Percentiles rank a stretch among this genome's conserved stretches.
These are phyloP conservation scores for Umbelopsis ramanniana DNA, from an alignment of 192 early-diverging fungal species.

Conservation along the genomic window DNA sequence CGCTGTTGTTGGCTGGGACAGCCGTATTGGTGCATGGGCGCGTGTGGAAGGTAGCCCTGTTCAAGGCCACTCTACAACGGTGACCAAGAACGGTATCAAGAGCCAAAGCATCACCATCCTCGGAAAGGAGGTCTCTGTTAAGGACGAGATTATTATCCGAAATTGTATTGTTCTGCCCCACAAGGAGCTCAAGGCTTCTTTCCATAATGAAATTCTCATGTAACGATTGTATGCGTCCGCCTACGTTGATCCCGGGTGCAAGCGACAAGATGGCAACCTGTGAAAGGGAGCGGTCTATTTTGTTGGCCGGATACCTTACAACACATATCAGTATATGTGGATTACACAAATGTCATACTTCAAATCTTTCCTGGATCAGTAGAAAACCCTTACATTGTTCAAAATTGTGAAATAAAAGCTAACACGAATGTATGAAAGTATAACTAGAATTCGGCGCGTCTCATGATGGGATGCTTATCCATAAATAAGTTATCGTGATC, in stretches of 20 bases:
- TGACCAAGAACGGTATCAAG: conserved; percentile 88
- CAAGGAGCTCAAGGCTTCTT: conserved; percentile 90
- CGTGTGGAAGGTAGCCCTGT: conserved; percentile 89
- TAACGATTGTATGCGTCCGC: conserved; percentile 38
- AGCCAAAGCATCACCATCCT: conserved; percentile 91
- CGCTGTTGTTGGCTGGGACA: conserved; percentile 93
- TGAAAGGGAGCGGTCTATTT: too few species aligned
- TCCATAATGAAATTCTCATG: conserved; percentile 96
- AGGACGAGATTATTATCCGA: conserved; percentile 92
- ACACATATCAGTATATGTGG: too few species aligned
- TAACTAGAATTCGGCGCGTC: too few species aligned
- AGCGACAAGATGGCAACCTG: too few species aligned
- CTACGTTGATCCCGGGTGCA: background rate
- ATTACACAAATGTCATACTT: too few species aligned
- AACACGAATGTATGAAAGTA: too few species aligned
- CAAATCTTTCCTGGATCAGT: too few species aligned
- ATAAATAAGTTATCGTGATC: too few species aligned
- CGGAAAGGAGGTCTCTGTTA: conserved; percentile 90
- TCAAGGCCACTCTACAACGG: conserved; percentile 67
- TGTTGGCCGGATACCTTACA: too few species aligned
- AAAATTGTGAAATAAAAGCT: too few species aligned
- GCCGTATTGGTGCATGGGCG: conserved; percentile 91
- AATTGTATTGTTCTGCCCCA: conserved; percentile 98
- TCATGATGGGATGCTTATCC: too few species aligned
- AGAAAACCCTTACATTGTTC: too few species aligned